phyloP scores from a whole-genome alignment of 352 stramenopile genomes.

The Pythium vanterpoolii region DNA sequence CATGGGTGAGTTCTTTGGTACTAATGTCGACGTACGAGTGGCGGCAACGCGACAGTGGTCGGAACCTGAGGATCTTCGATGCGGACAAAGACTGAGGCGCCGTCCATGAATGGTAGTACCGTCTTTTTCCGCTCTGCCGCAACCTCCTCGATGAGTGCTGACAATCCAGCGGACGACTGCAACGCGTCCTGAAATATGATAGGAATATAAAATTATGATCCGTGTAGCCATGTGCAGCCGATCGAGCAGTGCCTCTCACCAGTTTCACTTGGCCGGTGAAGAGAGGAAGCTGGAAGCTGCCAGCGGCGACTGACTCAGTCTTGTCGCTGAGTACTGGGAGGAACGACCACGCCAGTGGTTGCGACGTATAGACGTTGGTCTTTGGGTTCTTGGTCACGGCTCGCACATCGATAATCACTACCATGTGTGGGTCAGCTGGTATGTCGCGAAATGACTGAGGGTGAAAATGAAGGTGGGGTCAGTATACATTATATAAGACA shows the following conservation, averaged over 20 bases:
- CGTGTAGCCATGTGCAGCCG: neutral
- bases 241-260: constrained; percentile 24
- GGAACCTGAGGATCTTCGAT: constrained; percentile 64
- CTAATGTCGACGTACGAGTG: constrained; percentile 41
- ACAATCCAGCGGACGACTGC: constrained; percentile 23
- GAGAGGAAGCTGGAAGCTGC: constrained; percentile 54
- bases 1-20: neutral
- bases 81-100: constrained; percentile 54
- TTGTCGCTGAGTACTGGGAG: constrained; percentile 40
- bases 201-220: neutral
- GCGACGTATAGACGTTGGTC: constrained; percentile 36
- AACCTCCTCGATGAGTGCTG: constrained; percentile 36
- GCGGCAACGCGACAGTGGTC: constrained; percentile 19
- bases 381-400: constrained; percentile 40
- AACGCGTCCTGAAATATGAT: constrained; percentile 30
- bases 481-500: neutral
- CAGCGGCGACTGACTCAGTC: constrained; percentile 30
- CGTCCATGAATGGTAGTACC: constrained; percentile 32
- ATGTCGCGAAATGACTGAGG: constrained; percentile 46
- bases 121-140: constrained; percentile 44
- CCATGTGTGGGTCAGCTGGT: constrained; percentile 21
- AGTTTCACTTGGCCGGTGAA: constrained; percentile 60
- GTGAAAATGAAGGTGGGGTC: neutral
- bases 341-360: constrained; percentile 65
- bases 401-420: constrained; percentile 61